Evolutionary conservation across 306 rosid genomes (phyloP), one percentile per base, ranked within the genome.

Genomic region (Dryas drummondii): DNA sequence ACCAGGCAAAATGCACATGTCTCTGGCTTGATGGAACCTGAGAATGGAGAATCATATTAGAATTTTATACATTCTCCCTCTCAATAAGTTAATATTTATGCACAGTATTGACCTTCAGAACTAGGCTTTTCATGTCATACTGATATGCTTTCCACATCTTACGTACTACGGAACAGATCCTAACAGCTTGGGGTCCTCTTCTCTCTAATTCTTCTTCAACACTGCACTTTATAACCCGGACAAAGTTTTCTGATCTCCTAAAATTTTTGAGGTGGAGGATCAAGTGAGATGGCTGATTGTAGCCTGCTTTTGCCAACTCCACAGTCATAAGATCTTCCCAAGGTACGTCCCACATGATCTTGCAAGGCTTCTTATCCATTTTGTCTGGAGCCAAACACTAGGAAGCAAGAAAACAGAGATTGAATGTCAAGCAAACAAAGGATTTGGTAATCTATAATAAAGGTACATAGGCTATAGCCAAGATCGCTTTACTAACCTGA

Each of bases 21-120:
- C 97, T 87, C 88, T 94, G 97, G 83, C 97, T 90, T 66, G 99
- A 87, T 73, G 99, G 99, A 90, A 94, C 99, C 99, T 94, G 86
- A 52, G 79, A 76, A 79, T 77, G 50, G 48, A 73, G 51, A 75
- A 76, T 49, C 77, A 66, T 59, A 68, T 83, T 71, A 88, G 81
- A 64, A 66, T 63, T 55, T 66, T 61, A 78, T 44, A 59, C 74
- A 79, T 66, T 13, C 77, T 45, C 77, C 71, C 58, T 37, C 54
- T 53, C 13, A 66, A 78, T 75, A 55, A 82, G 79, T 50, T 40
- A 79, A 42, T 52, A 44, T 71, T 55, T 68, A 64, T 47, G 40
- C n/a, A 59, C 62, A 74, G 55, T 53, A 73, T 85, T 62, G 13
- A 94, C 99, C 88, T 92, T 94, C 78, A 94, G 79, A 60, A 73